Percentiles rank a stretch among this genome's conserved stretches.
These are phyloP conservation scores for Pistacia vera DNA, from an alignment of 345 rosid genomes.

Conservation along the genomic window DNA sequence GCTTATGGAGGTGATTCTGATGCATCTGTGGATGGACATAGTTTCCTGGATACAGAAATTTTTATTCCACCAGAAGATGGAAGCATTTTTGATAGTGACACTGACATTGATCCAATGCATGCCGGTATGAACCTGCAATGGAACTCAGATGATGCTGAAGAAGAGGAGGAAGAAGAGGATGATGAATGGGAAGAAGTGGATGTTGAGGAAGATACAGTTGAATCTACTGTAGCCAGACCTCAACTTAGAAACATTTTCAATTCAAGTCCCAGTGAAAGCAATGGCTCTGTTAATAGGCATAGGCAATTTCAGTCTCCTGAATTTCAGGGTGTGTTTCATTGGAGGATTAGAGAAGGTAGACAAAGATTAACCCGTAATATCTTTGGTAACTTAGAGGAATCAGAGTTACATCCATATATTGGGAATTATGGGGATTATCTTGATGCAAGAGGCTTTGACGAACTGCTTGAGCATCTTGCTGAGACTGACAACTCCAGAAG, in stretches of 20 bases:
- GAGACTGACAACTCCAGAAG: constrained; percentile 72
- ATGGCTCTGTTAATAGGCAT: constrained; percentile 32
- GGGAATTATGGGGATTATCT: constrained; percentile 62
- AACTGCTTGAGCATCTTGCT: constrained; percentile 73
- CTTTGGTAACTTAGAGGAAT: constrained; percentile 42
- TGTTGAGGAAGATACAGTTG: constrained; percentile 44
- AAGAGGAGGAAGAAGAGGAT: constrained; percentile 48
- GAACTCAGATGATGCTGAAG: constrained; percentile 68
- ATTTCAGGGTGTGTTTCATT: constrained; percentile 32
- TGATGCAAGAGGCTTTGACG: constrained; percentile 66
- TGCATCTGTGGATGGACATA: constrained; percentile 67
- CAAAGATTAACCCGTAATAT: constrained; percentile 36
- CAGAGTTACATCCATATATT: constrained; percentile 40
- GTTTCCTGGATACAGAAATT: constrained; percentile 53
- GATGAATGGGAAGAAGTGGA: constrained; percentile 68
- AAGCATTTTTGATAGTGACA: constrained; percentile 65
- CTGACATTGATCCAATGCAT: constrained; percentile 95
- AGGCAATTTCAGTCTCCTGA: constrained; percentile 41
- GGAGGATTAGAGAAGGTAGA: constrained; percentile 48
- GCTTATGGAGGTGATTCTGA: constrained; percentile 80
- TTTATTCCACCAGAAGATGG: constrained; percentile 47
- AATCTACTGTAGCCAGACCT: constrained; percentile 28
- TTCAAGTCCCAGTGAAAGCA: constrained; percentile 53
- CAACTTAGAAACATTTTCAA: constrained; percentile 31
- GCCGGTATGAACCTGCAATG: constrained; percentile 69